Percentiles rank a stretch among this genome's conserved stretches.
Conservation (phyloP, 106 monocot species). For the Allium sativum region DNA sequence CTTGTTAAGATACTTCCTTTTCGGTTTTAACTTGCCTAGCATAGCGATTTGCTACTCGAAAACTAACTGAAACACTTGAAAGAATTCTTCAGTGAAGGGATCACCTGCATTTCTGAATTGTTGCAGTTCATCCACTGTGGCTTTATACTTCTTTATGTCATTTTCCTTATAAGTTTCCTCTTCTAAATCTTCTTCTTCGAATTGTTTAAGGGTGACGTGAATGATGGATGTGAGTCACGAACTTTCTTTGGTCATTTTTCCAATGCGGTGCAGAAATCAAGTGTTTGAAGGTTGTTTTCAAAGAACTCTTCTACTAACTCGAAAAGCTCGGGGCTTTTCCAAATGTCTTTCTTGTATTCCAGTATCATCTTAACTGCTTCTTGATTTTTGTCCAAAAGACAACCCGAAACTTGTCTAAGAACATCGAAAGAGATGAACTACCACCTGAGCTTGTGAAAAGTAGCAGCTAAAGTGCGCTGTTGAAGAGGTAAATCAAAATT, state of each 20-base stretch:
- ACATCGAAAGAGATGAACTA: conserved; percentile 27
- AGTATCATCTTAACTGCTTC: conserved; percentile 28
- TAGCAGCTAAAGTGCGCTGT: conserved; percentile 41
- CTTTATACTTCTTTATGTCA: conserved; percentile 19
- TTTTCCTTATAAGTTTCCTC: not conserved
- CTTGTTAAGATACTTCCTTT: conserved; percentile 47
- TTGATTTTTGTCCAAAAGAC: conserved; percentile 28
- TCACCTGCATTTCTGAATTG: conserved; percentile 42
- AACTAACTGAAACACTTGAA: conserved; percentile 40
- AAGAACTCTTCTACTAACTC: conserved; percentile 38
- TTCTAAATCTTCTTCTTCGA: conserved; percentile 5
- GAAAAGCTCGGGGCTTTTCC: conserved; percentile 26
- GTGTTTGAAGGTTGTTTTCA: conserved; percentile 23
- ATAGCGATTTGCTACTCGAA: conserved; percentile 45
- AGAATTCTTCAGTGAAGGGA: conserved; percentile 73
- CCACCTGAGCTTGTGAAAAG: conserved; percentile 8
- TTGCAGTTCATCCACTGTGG: conserved; percentile 48
- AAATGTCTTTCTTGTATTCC: conserved; percentile 23
- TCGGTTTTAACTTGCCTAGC: conserved; percentile 47
- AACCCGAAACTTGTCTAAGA: conserved; percentile 14
- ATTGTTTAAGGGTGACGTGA: conserved; percentile 15
- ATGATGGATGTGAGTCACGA: conserved; percentile 22
- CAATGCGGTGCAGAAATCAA: conserved; percentile 34
- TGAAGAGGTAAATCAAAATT: conserved; percentile 55
- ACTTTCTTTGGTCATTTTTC: conserved; percentile 26